phyloP scores from a whole-genome alignment of 2,329 filamentous ascomycete genomes.

The Fusarium zealandicum region DNA sequence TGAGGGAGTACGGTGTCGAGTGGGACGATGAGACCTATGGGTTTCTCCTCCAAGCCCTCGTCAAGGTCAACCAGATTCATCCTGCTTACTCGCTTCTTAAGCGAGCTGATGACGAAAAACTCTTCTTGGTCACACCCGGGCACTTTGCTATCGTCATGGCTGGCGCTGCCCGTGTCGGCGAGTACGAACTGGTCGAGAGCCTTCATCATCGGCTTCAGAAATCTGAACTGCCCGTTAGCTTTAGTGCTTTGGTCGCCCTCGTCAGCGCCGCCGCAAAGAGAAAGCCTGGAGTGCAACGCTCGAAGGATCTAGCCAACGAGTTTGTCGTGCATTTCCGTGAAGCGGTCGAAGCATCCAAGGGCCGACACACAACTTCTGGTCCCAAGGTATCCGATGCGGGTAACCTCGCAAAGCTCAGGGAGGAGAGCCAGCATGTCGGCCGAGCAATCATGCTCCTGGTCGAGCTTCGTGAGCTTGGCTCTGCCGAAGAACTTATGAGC shows the following conservation, averaged over 20 bases:
- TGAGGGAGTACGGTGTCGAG: conserved; percentile 55
- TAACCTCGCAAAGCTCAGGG: conserved; percentile 35
- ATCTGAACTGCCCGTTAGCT: conserved; percentile 51
- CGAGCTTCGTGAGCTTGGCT: conserved; percentile 54
- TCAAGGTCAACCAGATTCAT: conserved; percentile 57
- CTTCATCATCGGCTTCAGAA: conserved; percentile 54
- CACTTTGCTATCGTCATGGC: conserved; percentile 64
- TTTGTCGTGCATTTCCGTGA: conserved; percentile 43
- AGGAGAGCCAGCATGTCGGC: conserved; percentile 42
- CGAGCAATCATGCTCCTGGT: conserved; percentile 47
- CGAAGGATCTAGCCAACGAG: conserved; percentile 38
- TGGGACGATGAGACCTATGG: conserved; percentile 61
- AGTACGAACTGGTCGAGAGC: conserved; percentile 52
- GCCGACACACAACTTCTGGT: background rate
- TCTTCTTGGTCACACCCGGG: conserved; percentile 55
- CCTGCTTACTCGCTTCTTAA: conserved; percentile 58
- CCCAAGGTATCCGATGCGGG: conserved; percentile 8
- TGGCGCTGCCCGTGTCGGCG: conserved; percentile 55
- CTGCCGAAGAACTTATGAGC: conserved; percentile 64
- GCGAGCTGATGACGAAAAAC: conserved; percentile 51
- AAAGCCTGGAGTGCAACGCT: conserved; percentile 36
- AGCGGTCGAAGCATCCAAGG: conserved; percentile 20
- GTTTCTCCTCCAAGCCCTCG: conserved; percentile 57
- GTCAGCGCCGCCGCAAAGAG: conserved; percentile 46
- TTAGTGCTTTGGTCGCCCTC: conserved; percentile 53